A percentile compares a stretch with the other conserved stretches of the same genome.
Evolutionary conservation across 371 early-diverging fungal species (phyloP).

Genomic region (Mucor velutinosus): DNA sequence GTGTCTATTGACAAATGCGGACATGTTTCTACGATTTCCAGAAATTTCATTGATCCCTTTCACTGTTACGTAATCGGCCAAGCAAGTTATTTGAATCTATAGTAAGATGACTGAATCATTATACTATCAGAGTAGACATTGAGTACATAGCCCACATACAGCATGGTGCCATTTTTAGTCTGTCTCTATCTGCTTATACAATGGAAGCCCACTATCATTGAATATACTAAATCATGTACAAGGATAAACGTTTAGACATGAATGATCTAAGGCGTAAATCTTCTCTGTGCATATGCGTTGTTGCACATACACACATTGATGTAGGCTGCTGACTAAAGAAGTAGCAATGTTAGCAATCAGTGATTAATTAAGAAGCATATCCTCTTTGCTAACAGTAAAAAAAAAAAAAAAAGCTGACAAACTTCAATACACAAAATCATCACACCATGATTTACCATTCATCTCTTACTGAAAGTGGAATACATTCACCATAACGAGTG

Average conservation of each 20-base stretch:
- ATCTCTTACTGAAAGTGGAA: not conserved
- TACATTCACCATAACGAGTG: not conserved
- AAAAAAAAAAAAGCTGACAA: slow-evolving; percentile 11
- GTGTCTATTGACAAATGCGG: not conserved
- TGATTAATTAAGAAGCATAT: slow-evolving; percentile 3
- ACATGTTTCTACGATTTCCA: not conserved
- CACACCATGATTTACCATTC: not conserved
- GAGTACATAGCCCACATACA: too few relatives aligned
- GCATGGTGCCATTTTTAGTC: too few relatives aligned
- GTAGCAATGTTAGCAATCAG: not conserved
- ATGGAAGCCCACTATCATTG: not conserved
- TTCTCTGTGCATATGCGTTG: not conserved
- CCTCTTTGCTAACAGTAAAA: not conserved
- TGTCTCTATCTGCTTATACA: too few relatives aligned
- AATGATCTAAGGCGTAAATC: not conserved
- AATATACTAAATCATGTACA: not conserved
- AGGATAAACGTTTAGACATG: not conserved
- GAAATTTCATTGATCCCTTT: slow-evolving; percentile 4
- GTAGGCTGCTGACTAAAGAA: not conserved
- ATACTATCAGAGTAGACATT: too few relatives aligned
- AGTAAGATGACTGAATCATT: not conserved
- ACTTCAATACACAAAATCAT: slow-evolving; percentile 6
- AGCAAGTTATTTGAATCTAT: not conserved
- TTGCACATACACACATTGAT: not conserved
- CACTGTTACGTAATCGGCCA: slow-evolving; percentile 1